Evolutionary conservation across 768 basidiomycete genomes (phyloP).

Genomic region (Termitomyces heimii): DNA sequence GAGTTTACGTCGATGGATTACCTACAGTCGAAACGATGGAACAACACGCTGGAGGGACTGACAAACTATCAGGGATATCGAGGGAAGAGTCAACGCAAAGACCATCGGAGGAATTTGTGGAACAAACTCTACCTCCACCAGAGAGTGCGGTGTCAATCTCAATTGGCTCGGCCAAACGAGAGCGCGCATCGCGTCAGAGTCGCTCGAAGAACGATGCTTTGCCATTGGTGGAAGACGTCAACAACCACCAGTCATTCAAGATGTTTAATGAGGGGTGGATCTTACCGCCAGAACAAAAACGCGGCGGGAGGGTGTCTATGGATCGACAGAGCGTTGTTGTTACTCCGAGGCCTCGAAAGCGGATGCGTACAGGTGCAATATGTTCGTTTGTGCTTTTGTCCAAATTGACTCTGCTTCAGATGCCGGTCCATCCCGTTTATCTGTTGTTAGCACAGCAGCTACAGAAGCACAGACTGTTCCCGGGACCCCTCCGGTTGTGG

Average conservation of each 20-base stretch:
- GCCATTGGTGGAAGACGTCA: slow-evolving; percentile 64
- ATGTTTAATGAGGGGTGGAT: slow-evolving; percentile 90
- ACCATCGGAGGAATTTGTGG: not conserved
- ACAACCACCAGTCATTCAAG: slow-evolving; percentile 66
- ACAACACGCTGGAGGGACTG: slow-evolving; percentile 5
- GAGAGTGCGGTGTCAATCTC: slow-evolving; percentile 36
- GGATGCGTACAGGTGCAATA: slow-evolving; percentile 36
- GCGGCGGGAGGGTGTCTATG: slow-evolving; percentile 48
- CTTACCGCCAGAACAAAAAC: slow-evolving; percentile 64
- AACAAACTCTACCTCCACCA: slow-evolving; percentile 33
- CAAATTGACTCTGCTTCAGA: slow-evolving; percentile 18
- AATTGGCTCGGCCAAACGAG: slow-evolving; percentile 19
- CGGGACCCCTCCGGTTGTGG: slow-evolving; percentile 18
- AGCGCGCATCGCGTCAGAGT: slow-evolving; percentile 9
- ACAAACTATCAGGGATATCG: too few relatives aligned
- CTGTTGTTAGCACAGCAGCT: slow-evolving; percentile 38
- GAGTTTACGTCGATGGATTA: slow-evolving; percentile 9
- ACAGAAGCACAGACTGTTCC: slow-evolving; percentile 39
- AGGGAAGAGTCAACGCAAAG: not conserved
- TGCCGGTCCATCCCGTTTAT: slow-evolving; percentile 36
- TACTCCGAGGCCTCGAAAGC: slow-evolving; percentile 50
- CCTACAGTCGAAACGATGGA: not conserved
- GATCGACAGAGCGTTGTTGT: slow-evolving; percentile 34
- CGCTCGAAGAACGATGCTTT: slow-evolving; percentile 29
- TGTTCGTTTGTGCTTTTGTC: slow-evolving; percentile 8